Evolutionary conservation across 179 eudicot species (phyloP).

Genomic region (Sideroxylon spinosum): DNA sequence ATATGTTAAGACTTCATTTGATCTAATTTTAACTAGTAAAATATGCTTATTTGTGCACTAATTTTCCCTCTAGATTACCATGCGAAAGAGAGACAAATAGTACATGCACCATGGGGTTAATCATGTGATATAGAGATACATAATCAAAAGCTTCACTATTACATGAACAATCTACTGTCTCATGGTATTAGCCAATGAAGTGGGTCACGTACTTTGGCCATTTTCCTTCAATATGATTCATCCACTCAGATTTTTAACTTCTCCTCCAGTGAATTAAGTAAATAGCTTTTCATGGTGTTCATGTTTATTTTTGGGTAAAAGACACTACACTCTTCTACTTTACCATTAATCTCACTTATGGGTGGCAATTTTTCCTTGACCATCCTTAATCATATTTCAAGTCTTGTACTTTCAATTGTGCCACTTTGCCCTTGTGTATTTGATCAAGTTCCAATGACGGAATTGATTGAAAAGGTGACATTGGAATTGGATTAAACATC

Average conservation of each 20-base stretch:
- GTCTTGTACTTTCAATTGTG: too few species aligned
- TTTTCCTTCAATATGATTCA: neutral
- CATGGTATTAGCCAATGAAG: neutral
- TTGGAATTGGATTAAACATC: too few species aligned
- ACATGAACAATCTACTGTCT: neutral
- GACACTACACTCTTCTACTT: too few species aligned
- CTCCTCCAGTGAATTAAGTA: neutral
- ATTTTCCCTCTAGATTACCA: neutral
- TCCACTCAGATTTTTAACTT: neutral
- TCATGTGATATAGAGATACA: neutral
- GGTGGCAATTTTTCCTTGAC: too few species aligned
- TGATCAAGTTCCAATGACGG: too few species aligned
- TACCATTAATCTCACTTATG: too few species aligned
- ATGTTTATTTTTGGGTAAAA: too few species aligned
- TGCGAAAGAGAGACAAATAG: neutral
- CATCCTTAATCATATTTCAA: too few species aligned
- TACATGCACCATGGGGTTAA: neutral
- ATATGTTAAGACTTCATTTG: neutral
- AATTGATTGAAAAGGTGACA: too few species aligned
- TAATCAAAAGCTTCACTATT: neutral
- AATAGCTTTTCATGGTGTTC: neutral
- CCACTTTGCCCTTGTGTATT: too few species aligned
- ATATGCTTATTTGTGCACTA: neutral
- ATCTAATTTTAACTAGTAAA: neutral
- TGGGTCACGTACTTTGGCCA: neutral